Percentiles rank a stretch among this genome's conserved stretches.
Conservation (phyloP, 441 rosid species). For the Gossypium lobatum region DNA sequence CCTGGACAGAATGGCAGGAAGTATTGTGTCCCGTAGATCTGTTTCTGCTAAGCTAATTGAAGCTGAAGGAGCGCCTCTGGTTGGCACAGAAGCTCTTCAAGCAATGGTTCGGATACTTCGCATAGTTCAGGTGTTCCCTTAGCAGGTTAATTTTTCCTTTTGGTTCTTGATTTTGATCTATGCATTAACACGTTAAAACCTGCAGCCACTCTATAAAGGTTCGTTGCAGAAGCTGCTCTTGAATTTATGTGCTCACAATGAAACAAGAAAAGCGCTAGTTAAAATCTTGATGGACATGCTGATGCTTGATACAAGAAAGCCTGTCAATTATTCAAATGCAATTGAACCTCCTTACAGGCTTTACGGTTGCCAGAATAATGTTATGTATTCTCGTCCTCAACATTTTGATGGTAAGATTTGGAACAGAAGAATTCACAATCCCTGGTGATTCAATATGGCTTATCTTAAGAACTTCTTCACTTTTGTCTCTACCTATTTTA, state of each 20-base stretch:
- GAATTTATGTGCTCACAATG: slow-evolving; percentile 88
- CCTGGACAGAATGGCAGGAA: slow-evolving; percentile 57
- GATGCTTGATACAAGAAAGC: slow-evolving; percentile 67
- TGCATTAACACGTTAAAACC: slow-evolving; percentile 16
- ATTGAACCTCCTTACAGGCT: slow-evolving; percentile 77
- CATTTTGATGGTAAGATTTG: slow-evolving; percentile 67
- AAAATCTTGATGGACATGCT: slow-evolving; percentile 87
- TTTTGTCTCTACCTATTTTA: not conserved
- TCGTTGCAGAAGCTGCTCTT: slow-evolving; percentile 89
- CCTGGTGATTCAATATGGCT: not conserved
- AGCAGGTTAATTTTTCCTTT: not conserved
- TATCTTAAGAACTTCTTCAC: not conserved
- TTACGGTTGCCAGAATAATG: slow-evolving; percentile 91
- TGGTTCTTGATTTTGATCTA: slow-evolving; percentile 5
- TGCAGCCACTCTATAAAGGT: slow-evolving; percentile 94
- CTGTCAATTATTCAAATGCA: slow-evolving; percentile 36
- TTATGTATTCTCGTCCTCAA: slow-evolving; percentile 93
- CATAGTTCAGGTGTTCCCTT: slow-evolving; percentile 70
- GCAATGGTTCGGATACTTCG: slow-evolving; percentile 91
- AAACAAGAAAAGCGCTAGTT: slow-evolving; percentile 74
- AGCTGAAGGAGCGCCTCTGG: slow-evolving; percentile 90
- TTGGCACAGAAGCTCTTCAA: slow-evolving; percentile 70
- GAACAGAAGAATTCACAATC: not conserved
- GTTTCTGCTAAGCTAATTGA: slow-evolving; percentile 64
- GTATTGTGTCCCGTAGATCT: slow-evolving; percentile 60